Conservation (phyloP, 805 yeast genomes). For the Sungouiozyma ichnusensis region DNA sequence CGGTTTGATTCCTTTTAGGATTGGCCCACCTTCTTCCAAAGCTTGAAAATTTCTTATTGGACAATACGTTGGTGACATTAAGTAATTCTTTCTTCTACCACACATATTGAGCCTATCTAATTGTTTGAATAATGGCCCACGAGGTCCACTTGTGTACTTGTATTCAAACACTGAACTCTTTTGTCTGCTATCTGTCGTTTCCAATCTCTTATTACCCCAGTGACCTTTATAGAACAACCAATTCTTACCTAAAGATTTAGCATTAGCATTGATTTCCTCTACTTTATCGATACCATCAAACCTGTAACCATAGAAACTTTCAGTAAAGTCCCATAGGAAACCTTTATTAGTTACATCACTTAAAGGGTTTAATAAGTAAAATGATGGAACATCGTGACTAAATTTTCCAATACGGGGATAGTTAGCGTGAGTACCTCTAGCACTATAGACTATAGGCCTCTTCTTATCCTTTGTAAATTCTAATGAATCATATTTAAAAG, state of each 20-base stretch:
- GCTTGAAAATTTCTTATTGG: slow-evolving; percentile 60
- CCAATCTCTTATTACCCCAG: slow-evolving; percentile 79
- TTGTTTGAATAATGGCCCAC: slow-evolving; percentile 77
- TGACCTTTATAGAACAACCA: slow-evolving; percentile 76
- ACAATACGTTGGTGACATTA: background rate
- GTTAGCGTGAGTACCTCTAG: slow-evolving; percentile 93
- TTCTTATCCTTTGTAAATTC: background rate
- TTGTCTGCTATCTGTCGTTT: slow-evolving; percentile 63
- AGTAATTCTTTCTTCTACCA: slow-evolving; percentile 43
- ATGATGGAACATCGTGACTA: slow-evolving; percentile 72
- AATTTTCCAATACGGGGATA: slow-evolving; percentile 88
- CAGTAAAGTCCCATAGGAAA: slow-evolving; percentile 81
- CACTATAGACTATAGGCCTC: slow-evolving; percentile 76
- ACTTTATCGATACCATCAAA: slow-evolving; percentile 46
- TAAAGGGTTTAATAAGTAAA: slow-evolving; percentile 53
- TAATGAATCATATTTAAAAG: slow-evolving; percentile 49
- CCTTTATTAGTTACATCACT: slow-evolving; percentile 91
- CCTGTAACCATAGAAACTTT: slow-evolving; percentile 71
- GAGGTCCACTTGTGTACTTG: slow-evolving; percentile 83
- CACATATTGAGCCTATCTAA: slow-evolving; percentile 62
- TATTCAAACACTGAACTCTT: slow-evolving; percentile 77
- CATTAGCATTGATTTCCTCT: slow-evolving; percentile 26
- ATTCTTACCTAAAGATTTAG: slow-evolving; percentile 33
- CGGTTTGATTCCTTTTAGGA: slow-evolving; percentile 44
- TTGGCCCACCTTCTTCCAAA: slow-evolving; percentile 39